Conservation (phyloP, 768 basidiomycete species). For the Mycena rosella region DNA sequence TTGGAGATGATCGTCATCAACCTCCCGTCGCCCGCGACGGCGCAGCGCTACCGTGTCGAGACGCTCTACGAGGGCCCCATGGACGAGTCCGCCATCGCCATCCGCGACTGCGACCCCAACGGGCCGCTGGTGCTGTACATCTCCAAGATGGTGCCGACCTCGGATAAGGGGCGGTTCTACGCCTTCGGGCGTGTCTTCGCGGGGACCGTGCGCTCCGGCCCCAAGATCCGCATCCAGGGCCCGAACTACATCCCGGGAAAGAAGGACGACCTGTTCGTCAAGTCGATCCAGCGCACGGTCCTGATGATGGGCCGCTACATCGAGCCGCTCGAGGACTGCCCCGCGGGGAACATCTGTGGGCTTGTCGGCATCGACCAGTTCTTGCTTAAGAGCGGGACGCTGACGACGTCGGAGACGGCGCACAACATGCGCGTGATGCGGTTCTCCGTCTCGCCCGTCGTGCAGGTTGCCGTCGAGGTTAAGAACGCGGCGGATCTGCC, state of each 20-base stretch:
- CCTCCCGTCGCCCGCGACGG: constrained; percentile 96
- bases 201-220: constrained; percentile 95
- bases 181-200: constrained; percentile 99
- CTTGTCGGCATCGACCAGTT: constrained; percentile 99
- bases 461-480: constrained; percentile 98
- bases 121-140: constrained; percentile 98
- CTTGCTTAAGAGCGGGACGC: constrained; percentile 98
- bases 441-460: constrained; percentile 99
- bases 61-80: constrained; percentile 99
- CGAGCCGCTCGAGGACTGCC: constrained; percentile 99
- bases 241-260: constrained; percentile 98
- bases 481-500: constrained; percentile 99
- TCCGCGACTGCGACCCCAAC: constrained; percentile 97
- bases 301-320: constrained; percentile 99
- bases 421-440: constrained; percentile 99
- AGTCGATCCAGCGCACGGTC: constrained; percentile 98
- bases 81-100: constrained; percentile 99
- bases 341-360: constrained; percentile 98
- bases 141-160: constrained; percentile 99
- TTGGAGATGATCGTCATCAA: constrained; percentile 99
- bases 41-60: constrained; percentile 98
- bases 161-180: constrained; percentile 99
- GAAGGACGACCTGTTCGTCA: constrained; percentile 98
- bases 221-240: constrained; percentile 98
- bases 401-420: constrained; percentile 97